phyloP scores from a whole-genome alignment of 148 eudicot genomes.

The Arctostaphylos glauca region DNA sequence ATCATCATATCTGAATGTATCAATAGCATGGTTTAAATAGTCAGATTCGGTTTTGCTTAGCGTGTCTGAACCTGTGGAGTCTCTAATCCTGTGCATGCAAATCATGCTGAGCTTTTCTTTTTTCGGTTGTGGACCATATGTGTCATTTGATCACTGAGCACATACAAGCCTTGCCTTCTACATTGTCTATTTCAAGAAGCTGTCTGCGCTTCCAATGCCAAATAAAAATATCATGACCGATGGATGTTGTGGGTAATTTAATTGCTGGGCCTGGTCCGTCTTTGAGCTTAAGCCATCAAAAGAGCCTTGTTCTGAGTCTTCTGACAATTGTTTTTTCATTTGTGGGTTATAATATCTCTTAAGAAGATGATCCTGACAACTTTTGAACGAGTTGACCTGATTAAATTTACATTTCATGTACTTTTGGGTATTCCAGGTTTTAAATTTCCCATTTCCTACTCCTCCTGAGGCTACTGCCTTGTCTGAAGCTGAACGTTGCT shows the following conservation, averaged over 20 bases:
- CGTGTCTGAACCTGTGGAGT: neutral
- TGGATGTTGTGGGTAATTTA: neutral
- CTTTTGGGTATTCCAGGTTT: constrained; percentile 45
- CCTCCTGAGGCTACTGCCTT: constrained; percentile 64
- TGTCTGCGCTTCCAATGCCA: neutral
- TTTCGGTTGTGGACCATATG: neutral
- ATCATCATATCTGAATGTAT: neutral
- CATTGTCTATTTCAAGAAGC: neutral
- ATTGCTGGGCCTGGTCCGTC: neutral
- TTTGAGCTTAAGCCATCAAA: neutral
- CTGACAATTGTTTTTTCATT: neutral
- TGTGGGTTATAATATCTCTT: too few relatives aligned
- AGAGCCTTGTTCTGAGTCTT: neutral
- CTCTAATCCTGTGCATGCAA: neutral
- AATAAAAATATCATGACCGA: neutral
- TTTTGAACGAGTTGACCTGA: neutral
- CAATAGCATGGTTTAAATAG: neutral
- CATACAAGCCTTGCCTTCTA: too few relatives aligned
- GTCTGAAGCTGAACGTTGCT: constrained; percentile 66
- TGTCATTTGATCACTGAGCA: neutral
- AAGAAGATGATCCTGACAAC: neutral
- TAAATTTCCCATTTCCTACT: constrained; percentile 90
- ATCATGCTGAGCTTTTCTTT: neutral
- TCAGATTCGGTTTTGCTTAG: neutral
- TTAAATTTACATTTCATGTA: neutral